Evolutionary conservation across 257 asterid genomes (phyloP).

Genomic region (Solanum chmielewskii): DNA sequence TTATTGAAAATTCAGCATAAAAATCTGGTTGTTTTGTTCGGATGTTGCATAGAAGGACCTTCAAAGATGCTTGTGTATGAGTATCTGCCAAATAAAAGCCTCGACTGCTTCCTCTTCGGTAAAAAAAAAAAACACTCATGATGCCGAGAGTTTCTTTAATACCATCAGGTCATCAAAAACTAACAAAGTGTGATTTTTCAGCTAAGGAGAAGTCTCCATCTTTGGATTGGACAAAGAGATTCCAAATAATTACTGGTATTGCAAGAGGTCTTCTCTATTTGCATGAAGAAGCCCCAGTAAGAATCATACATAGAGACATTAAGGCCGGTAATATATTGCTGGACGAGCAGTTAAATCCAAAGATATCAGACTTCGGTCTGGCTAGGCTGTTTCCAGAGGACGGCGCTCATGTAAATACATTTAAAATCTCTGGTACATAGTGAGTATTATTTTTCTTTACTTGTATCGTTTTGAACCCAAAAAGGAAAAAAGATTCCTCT

Average conservation of each 20-base stretch:
- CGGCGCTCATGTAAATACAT: conserved; percentile 62
- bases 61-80: conserved; percentile 90
- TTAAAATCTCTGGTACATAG: conserved; percentile 72
- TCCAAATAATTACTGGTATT: conserved; percentile 44
- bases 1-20: conserved; percentile 66
- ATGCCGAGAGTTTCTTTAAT: neutral
- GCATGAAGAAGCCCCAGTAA: conserved; percentile 85
- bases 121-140: neutral
- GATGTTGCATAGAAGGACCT: conserved; percentile 82
- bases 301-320: conserved; percentile 79
- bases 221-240: conserved; percentile 56
- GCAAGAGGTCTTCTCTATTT: conserved; percentile 79
- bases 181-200: conserved; percentile 20
- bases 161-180: neutral
- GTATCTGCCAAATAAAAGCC: conserved; percentile 74
- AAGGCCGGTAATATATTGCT: conserved; percentile 86
- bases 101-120: conserved; percentile 79
- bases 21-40: conserved; percentile 62
- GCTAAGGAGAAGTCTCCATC: conserved; percentile 36
- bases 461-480: neutral
- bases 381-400: conserved; percentile 88
- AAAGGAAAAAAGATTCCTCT: neutral
- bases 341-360: conserved; percentile 66
- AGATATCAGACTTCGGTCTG: conserved; percentile 80
- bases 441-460: conserved; percentile 19